phyloP scores from a whole-genome alignment of 345 rosid species.

The Melaleuca quinquenervia region DNA sequence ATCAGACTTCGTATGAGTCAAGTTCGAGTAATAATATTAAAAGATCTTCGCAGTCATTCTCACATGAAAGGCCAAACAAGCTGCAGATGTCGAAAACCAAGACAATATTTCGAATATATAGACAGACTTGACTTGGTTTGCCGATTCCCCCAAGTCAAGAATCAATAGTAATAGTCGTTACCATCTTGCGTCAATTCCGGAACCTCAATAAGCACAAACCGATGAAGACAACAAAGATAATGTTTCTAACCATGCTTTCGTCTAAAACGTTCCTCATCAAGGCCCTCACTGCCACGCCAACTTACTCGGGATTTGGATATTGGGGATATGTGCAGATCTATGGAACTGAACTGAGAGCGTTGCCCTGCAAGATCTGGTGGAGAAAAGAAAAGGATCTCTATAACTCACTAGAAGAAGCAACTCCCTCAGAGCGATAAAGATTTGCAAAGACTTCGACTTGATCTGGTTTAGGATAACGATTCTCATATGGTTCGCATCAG shows the following conservation, averaged over 20 bases:
- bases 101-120: neutral
- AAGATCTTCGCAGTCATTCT: neutral
- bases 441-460: neutral
- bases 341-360: neutral
- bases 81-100: neutral
- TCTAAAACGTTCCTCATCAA: neutral
- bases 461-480: neutral
- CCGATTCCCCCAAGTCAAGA: neutral
- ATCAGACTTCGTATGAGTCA: neutral
- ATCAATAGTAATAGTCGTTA: neutral
- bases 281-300: neutral
- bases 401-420: neutral
- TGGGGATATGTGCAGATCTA: neutral
- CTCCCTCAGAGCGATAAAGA: neutral
- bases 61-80: neutral
- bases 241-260: neutral
- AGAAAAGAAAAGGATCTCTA: neutral
- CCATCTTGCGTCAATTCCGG: neutral
- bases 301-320: neutral
- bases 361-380: neutral
- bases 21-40: neutral
- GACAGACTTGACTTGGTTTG: neutral
- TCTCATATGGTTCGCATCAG: neutral
- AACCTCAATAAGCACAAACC: neutral
- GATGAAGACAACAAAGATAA: neutral